Conservation (phyloP, 106 monocot genomes). For the Acorus gramineus region DNA sequence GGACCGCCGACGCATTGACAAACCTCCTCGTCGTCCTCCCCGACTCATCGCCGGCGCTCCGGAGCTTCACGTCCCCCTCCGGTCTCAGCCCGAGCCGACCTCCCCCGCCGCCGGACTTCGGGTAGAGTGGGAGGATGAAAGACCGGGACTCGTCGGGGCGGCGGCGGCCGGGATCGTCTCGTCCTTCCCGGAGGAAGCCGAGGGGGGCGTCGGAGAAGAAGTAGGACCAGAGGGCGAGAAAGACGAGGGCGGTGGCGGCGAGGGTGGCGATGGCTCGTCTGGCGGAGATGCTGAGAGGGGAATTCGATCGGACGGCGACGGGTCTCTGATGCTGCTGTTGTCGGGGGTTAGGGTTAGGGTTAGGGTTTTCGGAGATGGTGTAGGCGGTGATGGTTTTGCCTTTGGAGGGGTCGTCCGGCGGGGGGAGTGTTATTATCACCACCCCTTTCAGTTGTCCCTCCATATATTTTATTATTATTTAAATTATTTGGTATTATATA, state of each 20-base stretch:
- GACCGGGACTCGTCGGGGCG: not conserved
- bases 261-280: not conserved
- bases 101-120: not conserved
- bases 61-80: not conserved
- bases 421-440: conserved; percentile 22
- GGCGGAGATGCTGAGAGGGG: not conserved
- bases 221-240: conserved; percentile 6
- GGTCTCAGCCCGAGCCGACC: not conserved
- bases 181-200: conserved; percentile 1
- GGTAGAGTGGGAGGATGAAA: conserved; percentile 5
- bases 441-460: conserved; percentile 4
- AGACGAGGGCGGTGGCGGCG: not conserved
- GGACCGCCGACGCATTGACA: not conserved
- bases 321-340: not conserved
- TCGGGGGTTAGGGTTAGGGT: not conserved
- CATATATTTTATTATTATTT: no score
- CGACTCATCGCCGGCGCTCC: not conserved
- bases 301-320: not conserved
- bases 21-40: not conserved
- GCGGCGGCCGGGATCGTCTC: not conserved
- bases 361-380: conserved; percentile 8
- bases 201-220: conserved; percentile 2
- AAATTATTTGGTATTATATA: no score
- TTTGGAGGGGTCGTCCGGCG: conserved; percentile 16
- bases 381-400: conserved; percentile 24